phyloP scores from a whole-genome alignment of 257 asterid genomes.

The Fraxinus excelsior region DNA sequence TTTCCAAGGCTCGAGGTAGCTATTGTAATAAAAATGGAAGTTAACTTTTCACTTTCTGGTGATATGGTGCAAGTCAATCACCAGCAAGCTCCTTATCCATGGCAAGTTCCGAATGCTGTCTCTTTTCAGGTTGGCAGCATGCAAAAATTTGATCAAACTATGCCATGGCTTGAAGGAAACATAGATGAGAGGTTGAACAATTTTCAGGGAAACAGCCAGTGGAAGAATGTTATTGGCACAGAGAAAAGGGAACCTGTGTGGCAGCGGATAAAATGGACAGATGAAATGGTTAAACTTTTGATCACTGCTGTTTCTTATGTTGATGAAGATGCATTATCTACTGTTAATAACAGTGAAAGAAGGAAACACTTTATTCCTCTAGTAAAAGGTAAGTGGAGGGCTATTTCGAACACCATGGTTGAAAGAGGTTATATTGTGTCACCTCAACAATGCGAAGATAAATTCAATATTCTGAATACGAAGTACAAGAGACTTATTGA shows the following conservation, averaged over 20 bases:
- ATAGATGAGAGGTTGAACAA: conserved; percentile 12
- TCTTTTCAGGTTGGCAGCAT: conserved; percentile 23
- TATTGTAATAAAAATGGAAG: conserved; percentile 1
- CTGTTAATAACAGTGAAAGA: conserved; percentile 8
- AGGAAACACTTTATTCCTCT: conserved; percentile 9
- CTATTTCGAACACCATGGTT: conserved; percentile 40
- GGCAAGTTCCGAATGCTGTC: conserved; percentile 13
- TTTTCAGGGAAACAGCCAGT: conserved; percentile 4
- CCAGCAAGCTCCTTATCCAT: conserved; percentile 24
- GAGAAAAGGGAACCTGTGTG: conserved; percentile 27
- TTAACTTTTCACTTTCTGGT: background rate
- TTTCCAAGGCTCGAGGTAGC: background rate
- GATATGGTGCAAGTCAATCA: conserved; percentile 21
- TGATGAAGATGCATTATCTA: conserved; percentile 16
- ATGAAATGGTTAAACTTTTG: conserved; percentile 53
- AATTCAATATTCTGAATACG: conserved; percentile 53
- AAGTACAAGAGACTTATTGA: conserved; percentile 49
- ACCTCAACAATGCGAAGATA: conserved; percentile 70
- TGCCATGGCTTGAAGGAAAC: background rate
- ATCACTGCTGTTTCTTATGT: conserved; percentile 46
- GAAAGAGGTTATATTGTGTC: conserved; percentile 54
- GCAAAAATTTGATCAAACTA: conserved; percentile 23
- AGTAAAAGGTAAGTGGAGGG: conserved; percentile 56
- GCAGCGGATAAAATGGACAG: conserved; percentile 54
- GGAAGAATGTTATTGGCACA: background rate